Base-by-base conservation (phyloP, 164 flowering plant genomes). In the Vitis rupestris region DNA sequence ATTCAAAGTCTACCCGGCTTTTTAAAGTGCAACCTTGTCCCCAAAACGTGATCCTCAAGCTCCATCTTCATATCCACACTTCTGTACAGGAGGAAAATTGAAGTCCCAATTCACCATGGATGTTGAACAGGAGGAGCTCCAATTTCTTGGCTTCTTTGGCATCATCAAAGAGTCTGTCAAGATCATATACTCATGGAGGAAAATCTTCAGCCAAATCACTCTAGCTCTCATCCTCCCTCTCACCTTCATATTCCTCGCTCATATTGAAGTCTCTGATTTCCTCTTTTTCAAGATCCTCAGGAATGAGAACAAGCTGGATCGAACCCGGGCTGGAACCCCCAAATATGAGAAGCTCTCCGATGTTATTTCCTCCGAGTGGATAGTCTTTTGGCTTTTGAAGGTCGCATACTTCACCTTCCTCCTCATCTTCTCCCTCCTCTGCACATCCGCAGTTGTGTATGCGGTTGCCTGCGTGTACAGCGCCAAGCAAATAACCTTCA, bases 381-480 rank as follows among this genome's bases (percentile, higher is more conserved):
- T 69, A 30, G 30, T 68, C 30, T 71, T 66, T 14, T 59, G 75
- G 66, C 74, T 80, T 29, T 78, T 82, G 77, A 82, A 76, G 66
- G 71, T 66, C 2, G 70, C 66, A 13, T 79, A 81, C 59, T 65
- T 83, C 70, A 47, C 74, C 65, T 14, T 73, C 64, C 56, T 79
- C 50, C 65, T 83, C 31, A 30, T 83, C 58, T 19, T 83, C 66
- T 73, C 81, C 50, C 84, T 81, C 53, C 74, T 83, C 58, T 83
- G 82, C 13, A 83, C 82, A 10, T 70, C 84, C 2, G 86, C 84
- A 4, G 76, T 83, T 5, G 86, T 84, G 7, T 87, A 84, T 78
- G 74, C 88, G 1, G 61, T 87, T 37, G 88, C 90, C 8, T 77
- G 77, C 54, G 61, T 82, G 19, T 84, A 83, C 78, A 78, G 87